A percentile compares a stretch with the other conserved stretches of the same genome.
Conservation (phyloP, 2,329 filamentous ascomycete species). For the Arthrobotrys entomopaga region DNA sequence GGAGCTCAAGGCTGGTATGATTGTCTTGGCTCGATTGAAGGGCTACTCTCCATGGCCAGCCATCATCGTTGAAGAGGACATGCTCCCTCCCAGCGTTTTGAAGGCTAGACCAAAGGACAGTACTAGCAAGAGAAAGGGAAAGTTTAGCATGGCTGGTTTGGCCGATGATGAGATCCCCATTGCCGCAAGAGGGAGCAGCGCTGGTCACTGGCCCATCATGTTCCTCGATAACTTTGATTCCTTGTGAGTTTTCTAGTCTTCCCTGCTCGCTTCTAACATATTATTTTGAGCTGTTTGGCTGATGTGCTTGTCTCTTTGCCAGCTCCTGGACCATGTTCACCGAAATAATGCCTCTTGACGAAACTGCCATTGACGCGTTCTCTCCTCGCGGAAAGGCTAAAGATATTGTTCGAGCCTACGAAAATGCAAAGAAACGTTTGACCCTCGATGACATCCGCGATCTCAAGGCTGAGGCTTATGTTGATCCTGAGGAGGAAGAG, state of each 20-base stretch:
- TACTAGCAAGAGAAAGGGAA: constrained; percentile 55
- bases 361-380: constrained; percentile 74
- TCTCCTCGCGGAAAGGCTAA: constrained; percentile 81
- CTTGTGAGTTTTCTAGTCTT: constrained; percentile 72
- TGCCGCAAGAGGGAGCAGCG: constrained; percentile 46
- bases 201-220: constrained; percentile 52
- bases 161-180: constrained; percentile 48
- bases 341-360: constrained; percentile 79
- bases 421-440: constrained; percentile 80
- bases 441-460: constrained; percentile 84
- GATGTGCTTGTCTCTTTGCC: constrained; percentile 35
- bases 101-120: constrained; percentile 70
- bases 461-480: constrained; percentile 72
- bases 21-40: constrained; percentile 92
- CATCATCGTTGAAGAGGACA: constrained; percentile 91
- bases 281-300: constrained; percentile 38
- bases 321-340: constrained; percentile 94
- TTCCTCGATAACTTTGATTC: constrained; percentile 48
- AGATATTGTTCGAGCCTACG: constrained; percentile 79
- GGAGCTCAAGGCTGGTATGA: constrained; percentile 87
- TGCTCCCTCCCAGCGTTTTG: constrained; percentile 83
- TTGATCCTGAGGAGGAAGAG: constrained; percentile 57
- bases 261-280: not conserved
- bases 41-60: constrained; percentile 95
- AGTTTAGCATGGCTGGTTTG: constrained; percentile 47